Base-by-base conservation (phyloP, 306 rosid species). In the Macrotyloma uniflorum region DNA sequence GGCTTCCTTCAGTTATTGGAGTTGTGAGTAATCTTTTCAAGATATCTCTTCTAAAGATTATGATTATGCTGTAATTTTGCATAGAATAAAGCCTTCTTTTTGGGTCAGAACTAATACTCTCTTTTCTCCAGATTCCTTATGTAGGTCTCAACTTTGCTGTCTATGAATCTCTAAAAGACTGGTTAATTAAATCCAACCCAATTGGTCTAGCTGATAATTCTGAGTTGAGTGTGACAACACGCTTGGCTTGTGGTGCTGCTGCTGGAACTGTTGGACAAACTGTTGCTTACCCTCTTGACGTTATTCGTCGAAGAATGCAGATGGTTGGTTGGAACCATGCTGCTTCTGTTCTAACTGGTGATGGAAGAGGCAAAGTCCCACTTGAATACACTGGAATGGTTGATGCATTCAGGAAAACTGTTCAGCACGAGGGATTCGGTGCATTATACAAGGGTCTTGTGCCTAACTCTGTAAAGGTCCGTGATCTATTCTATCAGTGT, bases 1-100 rank as follows among this genome's bases (percentile, higher is more conserved):
- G 99, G 98, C 94, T 96, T 83, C 98, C 99, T 80, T 96, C 99
- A 53, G 99, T 93, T 12, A 96, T 96, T 83, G 99, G 99, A 87
- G 99, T 96, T 67, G 99, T 96, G 80, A 91, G 99, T 88, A 83
- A 62, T 23, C 38, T 74, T 78, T 55, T 53, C 55, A 7, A 36
- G 57, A 51, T 67, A 75, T 38, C 19, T 75, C 42, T 70, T 79
- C 30, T 57, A 43, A 58, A 77, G 77, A 75, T 62, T 53, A 49
- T 76, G 42, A 38, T 50, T 69, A 16, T 82, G 63, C 51, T 83
- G 42, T 50, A 36, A 49, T 75, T 38, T 73, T 63, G 64, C 36
- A 36, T 66, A 6, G 73, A 53, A 72, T 28, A 67, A 35, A 8
- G 54, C 24, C 59, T 50, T 66, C 28, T 74, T 19, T 38, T 84